Percentiles rank a stretch among this genome's conserved stretches.
phyloP scores from a whole-genome alignment of 139 green algal genomes.

The Axilococcus clingmanii region DNA sequence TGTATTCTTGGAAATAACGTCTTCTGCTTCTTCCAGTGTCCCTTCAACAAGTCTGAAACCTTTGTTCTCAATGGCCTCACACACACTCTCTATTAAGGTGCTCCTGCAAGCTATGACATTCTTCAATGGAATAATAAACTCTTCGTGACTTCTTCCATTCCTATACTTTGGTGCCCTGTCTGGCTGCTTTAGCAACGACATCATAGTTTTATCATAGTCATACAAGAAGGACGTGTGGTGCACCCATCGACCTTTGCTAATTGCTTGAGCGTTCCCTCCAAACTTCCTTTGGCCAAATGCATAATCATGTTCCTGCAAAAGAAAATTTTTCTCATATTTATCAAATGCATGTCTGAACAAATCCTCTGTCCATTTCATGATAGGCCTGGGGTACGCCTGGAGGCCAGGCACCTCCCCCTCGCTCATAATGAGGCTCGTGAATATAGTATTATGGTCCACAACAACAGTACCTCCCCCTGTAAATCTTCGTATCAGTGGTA shows the following conservation, averaged over 20 bases:
- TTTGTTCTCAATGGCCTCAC: conserved; percentile 5
- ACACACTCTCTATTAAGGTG: conserved; percentile 15
- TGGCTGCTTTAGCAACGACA: conserved; percentile 72
- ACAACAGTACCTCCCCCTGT: conserved; percentile 95
- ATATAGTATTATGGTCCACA: conserved; percentile 75
- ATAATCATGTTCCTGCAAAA: conserved; percentile 78
- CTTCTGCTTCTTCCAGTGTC: conserved; percentile 20
- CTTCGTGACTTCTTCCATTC: conserved; percentile 43
- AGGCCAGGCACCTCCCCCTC: conserved; percentile 39
- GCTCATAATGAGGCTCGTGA: conserved; percentile 34
- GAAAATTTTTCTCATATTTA: conserved; percentile 39
- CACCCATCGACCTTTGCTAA: conserved; percentile 80
- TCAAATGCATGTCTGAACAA: conserved; percentile 69
- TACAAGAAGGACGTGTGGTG: conserved; percentile 98
- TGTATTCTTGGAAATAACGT: conserved; percentile 16
- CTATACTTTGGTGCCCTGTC: conserved; percentile 61
- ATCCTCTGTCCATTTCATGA: conserved; percentile 86
- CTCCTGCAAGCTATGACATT: conserved; percentile 25
- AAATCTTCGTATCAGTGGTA: conserved; percentile 79
- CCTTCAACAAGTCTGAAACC: conserved; percentile 28
- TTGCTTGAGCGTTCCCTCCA: conserved; percentile 96
- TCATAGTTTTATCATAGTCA: conserved; percentile 66
- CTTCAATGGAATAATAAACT: conserved; percentile 49
- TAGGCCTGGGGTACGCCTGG: conserved; percentile 60
- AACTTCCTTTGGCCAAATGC: conserved; percentile 82